Evolutionary conservation across 495 filamentous ascomycete species (phyloP), one percentile per base, ranked within the genome.

Genomic region (Aspergillus nidulans): DNA sequence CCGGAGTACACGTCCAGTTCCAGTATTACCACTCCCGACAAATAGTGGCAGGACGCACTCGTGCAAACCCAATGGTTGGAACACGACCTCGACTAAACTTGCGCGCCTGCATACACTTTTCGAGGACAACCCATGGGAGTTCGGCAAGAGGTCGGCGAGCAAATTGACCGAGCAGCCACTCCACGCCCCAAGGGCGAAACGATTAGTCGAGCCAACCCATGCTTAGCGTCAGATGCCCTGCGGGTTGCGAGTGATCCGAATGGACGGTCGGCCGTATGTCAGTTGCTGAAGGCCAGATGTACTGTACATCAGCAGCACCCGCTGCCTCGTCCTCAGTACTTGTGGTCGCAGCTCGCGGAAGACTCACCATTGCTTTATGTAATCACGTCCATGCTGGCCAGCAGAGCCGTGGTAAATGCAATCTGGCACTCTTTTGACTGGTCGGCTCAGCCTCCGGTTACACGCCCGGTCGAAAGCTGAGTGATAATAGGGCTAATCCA

Each of bases 301-400:
- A 26, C 44, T 19, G 30, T 45, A 30, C 51, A 53, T 39, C 7
- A n/a, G 9, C 20, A 4, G 30, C 26, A 8, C 12, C 16, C 2
- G 15, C 19, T n/a, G 19, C 16, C 1, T 32, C 28, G 7, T 30
- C 18, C 18, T 7, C 9, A 28, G 9, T 34, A 6, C 30, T 4
- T 28, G 30, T 6, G 3, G 2, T 12, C 10, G 30, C 9, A 2
- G 8, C 26, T 32, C 10, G 9, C 45, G 26, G 16, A 32, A 12
- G 28, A 52, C 30, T 40, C 26, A 57, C 48, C 55, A 41, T 43
- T 57, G 55, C n/a, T 57, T 52, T 49, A 47, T 52, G 50, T 47
- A 20, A 43, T 3, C 34, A 16, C 40, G 41, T 57, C 34, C 23
- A 52, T 52, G 40, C 25, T 23, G 15, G 16, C 6, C 43, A 36